Evolutionary conservation across 768 basidiomycete species (phyloP), one percentile per base, ranked within the genome.

Genomic region (Myochromella boudieri): DNA sequence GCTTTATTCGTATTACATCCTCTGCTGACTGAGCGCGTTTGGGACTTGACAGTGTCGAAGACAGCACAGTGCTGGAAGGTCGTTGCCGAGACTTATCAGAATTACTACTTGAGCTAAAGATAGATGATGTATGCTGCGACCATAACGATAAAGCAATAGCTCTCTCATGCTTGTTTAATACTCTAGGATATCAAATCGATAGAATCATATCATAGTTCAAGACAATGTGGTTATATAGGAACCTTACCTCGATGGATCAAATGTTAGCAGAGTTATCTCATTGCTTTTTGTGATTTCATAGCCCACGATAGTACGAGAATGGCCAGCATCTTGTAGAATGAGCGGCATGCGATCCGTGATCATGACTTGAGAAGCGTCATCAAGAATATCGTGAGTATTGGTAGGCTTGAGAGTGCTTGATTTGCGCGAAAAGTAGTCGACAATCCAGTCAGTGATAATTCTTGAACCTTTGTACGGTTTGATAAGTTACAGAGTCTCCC

Each of bases 261-360:
- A 91, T 6, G 78, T 69, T 11, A 95, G 70, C 7, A 97, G 72
- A 52, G 80, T 84, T 29, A 79, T 70, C 10, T 68, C 63, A 6
- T 82, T 84, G 12, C 70, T 69, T 54, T 75, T 78, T 43, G 70
- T 72, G 29, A 84, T 65, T 63, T 95, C 91, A 55, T 87, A 94
- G 1, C 93, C 93, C 2, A 97, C 75, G 10, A 97, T 81, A 3
- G 86, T 85, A 20, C 87, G 68, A n/a, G 93, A 97, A 67, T 97
- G 93, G 0, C 91, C 91, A 6, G 75, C 62, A 58, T 90, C 83
- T 69, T 95, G 85, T 40, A 95, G 69, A 33, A 95, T 84, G 24
- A 97, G 59, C 7, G 93, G 93, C 79, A 91, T 84, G 55, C 77
- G 81, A 17, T 78, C 64, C 0, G 87, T 85, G 21, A 71, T 61